Evolutionary conservation across 148 eudicot genomes (phyloP), one percentile per base, ranked within the genome.

Genomic region (Silene uniflora): DNA sequence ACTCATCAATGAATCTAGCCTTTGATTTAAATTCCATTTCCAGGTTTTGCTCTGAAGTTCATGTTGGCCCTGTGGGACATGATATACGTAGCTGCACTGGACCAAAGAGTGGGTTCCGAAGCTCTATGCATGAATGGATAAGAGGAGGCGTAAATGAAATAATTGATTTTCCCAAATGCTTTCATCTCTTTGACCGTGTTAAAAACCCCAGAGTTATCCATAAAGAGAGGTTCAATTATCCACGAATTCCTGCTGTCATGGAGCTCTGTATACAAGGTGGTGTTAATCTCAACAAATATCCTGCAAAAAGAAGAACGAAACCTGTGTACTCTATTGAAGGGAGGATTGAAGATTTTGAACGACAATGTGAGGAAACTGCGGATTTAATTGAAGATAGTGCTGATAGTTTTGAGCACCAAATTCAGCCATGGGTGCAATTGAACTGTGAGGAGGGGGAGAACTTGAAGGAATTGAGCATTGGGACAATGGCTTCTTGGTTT

Each of bases 241-340:
- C 75, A 12, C 85, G 79, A 23, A 44, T 89, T 58, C 85, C 92
- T 42, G 92, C 89, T 74, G 54, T 89, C 72, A 67, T 85, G 64
- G 92, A 89, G 82, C 86, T 89, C 42, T 89, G 92, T 68, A 81
- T 89, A 78, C 92, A 87, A 81, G 90, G 88, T 19, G 92, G 92
- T 56, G 75, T 87, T 69, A 82, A 87, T 79, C 81, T 85, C 32
- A 81, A 85, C 18, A 77, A 82, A 56, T 80, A 85, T 79, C 87
- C 92, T 32, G 74, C 73, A 9, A 83, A 68, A 76, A 73, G 92
- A 81, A 85, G 92, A 84, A 85, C 87, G 18, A 85, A 83, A 23
- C 92, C 92, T 21, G 88, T 85, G 35, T 89, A 89, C 65, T 76
- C 81, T 46, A 82, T 89, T 56, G 92, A 89, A 67, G 92, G 92